Base-by-base conservation (phyloP, 768 basidiomycete species). In the Amanita pallidorosea region DNA sequence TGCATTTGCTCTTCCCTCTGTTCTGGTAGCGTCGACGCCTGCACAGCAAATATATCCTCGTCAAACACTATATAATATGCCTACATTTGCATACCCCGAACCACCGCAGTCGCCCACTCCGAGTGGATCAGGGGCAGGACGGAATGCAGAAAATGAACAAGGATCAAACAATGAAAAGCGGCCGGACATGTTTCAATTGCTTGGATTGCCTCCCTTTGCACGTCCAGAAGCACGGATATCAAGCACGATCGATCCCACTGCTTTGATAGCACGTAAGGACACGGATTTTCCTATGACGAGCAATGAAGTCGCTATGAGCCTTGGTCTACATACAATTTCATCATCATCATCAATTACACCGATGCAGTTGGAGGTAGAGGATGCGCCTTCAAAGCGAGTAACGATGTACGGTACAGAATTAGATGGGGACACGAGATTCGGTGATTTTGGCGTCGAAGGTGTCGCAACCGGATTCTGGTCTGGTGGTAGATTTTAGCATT, bases 321-420 rank as follows among this genome's bases (percentile, higher is more conserved):
- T 73, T 33, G 74, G 70, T n/a, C 57, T 74, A 58, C 69, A 66
- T 8, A 61, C 64, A 15, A 60, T 71, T 48, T 67, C 67, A 49
- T 67, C 60, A 22, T 57, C 55, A 18, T 56, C 62, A 27, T 59
- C 60, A 23, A 55, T 57, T 17, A 61, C 62, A 49, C 27, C 53
- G 17, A 54, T 46, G 20, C 25, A 58, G 47, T 9, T 45, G 34
- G 50, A 51, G 6, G 37, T 50, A 17, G 47, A 52, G n/a, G 67
- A 66, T 23, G 70, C 63, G 13, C 70, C 70, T 22, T 70, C 73
- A 4, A 71, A 75, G 56, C 79, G 76, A 60, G 76, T 80, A 53
- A 89, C 87, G 5, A 85, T 89, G 81, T 89, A 88, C 62, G 87
- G 87, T 7, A 89, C 87, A 0, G 87, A 89, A 65, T 66, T 88